Percentiles rank a stretch among this genome's conserved stretches.
Evolutionary conservation across 306 rosid genomes (phyloP).

Genomic region (Erythrophleum fordii): DNA sequence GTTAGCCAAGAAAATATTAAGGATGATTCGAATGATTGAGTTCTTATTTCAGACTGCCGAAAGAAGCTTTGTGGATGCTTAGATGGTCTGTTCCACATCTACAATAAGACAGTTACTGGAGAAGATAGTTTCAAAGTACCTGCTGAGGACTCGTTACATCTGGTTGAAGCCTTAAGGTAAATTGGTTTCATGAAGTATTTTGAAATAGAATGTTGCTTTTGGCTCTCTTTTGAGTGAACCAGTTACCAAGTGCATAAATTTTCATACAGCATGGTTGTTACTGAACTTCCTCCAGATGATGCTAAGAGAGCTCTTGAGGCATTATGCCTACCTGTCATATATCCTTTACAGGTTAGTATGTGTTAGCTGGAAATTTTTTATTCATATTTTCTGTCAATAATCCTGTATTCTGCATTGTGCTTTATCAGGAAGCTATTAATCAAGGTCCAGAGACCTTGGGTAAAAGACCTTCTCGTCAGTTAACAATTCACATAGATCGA

Average conservation of each 20-base stretch:
- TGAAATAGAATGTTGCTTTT: constrained; percentile 28
- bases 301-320: constrained; percentile 93
- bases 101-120: constrained; percentile 80
- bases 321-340: constrained; percentile 86
- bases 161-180: constrained; percentile 97
- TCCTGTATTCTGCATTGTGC: constrained; percentile 39
- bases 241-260: constrained; percentile 42
- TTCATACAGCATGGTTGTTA: constrained; percentile 79
- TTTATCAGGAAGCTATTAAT: constrained; percentile 81
- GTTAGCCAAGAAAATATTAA: neutral
- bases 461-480: constrained; percentile 82
- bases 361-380: constrained; percentile 29
- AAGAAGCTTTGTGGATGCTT: constrained; percentile 93
- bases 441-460: constrained; percentile 83
- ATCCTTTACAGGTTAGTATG: constrained; percentile 85
- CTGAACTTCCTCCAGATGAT: constrained; percentile 89
- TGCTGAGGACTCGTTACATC: constrained; percentile 92
- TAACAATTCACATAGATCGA: constrained; percentile 93
- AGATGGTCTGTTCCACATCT: constrained; percentile 92
- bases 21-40: constrained; percentile 28
- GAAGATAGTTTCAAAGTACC: constrained; percentile 91
- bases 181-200: constrained; percentile 29
- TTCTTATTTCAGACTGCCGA: constrained; percentile 77
- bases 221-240: constrained; percentile 27
- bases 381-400: constrained; percentile 16